Evolutionary conservation across 1,284 basidiomycete species (phyloP).

Genomic region (Pascua guehoae): DNA sequence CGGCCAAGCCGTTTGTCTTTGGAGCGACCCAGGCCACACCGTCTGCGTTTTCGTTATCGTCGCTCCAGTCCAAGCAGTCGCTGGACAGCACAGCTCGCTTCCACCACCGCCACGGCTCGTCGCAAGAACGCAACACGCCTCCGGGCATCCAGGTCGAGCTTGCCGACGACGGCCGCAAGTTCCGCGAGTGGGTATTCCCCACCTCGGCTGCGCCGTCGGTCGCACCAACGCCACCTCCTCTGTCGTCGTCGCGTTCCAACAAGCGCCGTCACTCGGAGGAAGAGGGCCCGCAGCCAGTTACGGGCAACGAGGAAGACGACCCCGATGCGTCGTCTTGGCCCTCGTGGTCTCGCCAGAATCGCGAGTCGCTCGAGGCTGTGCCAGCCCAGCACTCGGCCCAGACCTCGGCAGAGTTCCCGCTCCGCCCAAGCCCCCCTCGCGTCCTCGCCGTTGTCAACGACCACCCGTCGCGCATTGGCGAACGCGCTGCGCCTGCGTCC

Average conservation of each 20-base stretch:
- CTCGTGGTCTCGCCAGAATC: not conserved
- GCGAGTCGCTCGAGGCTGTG: not conserved
- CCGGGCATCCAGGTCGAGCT: slow-evolving; percentile 1
- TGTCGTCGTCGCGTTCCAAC: not conserved
- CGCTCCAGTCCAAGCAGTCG: too few species aligned
- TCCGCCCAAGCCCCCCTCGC: slow-evolving; percentile 7
- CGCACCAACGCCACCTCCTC: not conserved
- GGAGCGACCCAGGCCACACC: not conserved
- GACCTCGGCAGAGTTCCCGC: slow-evolving; percentile 19
- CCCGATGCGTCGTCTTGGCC: not conserved
- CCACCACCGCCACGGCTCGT: too few species aligned
- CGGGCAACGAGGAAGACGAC: not conserved
- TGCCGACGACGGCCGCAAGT: slow-evolving; percentile 7
- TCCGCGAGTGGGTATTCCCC: slow-evolving; percentile 18
- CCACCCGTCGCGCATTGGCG: not conserved
- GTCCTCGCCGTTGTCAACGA: slow-evolving; percentile 7
- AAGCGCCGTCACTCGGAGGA: slow-evolving; percentile 7
- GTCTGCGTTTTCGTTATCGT: too few species aligned
- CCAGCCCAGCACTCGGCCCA: not conserved
- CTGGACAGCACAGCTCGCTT: too few species aligned
- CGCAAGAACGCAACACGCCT: too few species aligned
- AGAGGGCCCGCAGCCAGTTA: not conserved
- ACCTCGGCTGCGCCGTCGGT: not conserved
- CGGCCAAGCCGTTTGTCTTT: slow-evolving; percentile 9
- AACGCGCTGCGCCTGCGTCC: too few species aligned